phyloP scores from a whole-genome alignment of 169 alveolate species.

The Babesia gibsoni region DNA sequence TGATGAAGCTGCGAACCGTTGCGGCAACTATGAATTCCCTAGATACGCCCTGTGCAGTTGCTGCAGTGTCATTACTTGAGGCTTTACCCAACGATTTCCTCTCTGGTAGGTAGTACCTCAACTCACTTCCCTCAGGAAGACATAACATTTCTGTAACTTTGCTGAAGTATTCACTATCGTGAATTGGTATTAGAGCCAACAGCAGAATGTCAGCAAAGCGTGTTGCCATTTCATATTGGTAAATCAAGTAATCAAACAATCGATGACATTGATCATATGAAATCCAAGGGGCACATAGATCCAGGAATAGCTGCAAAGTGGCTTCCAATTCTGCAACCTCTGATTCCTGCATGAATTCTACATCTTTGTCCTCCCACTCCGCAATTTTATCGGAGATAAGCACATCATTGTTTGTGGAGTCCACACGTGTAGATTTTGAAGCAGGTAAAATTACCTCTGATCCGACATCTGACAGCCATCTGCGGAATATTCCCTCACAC shows the following conservation, averaged over 20 bases:
- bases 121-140: slow-evolving; percentile 24
- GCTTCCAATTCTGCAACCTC: slow-evolving; percentile 29
- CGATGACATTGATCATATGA: slow-evolving; percentile 18
- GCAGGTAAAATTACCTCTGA: slow-evolving; percentile 20
- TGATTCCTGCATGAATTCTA: slow-evolving; percentile 43
- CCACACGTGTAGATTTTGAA: background rate
- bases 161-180: slow-evolving; percentile 30
- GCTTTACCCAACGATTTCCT: background rate
- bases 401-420: background rate
- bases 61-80: background rate
- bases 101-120: slow-evolving; percentile 1
- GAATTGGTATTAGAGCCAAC: slow-evolving; percentile 25
- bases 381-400: background rate
- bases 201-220: slow-evolving; percentile 30
- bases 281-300: slow-evolving; percentile 33
- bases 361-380: slow-evolving; percentile 27
- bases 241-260: slow-evolving; percentile 45
- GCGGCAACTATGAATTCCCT: slow-evolving; percentile 15
- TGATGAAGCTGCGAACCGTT: slow-evolving; percentile 15
- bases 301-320: slow-evolving; percentile 26
- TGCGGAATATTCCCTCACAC: slow-evolving; percentile 40
- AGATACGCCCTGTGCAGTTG: slow-evolving; percentile 3
- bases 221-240: slow-evolving; percentile 36
- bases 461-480: slow-evolving; percentile 10
- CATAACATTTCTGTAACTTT: slow-evolving; percentile 1